phyloP scores from a whole-genome alignment of 2,329 filamentous ascomycete species.

The Epichloe glyceriae region DNA sequence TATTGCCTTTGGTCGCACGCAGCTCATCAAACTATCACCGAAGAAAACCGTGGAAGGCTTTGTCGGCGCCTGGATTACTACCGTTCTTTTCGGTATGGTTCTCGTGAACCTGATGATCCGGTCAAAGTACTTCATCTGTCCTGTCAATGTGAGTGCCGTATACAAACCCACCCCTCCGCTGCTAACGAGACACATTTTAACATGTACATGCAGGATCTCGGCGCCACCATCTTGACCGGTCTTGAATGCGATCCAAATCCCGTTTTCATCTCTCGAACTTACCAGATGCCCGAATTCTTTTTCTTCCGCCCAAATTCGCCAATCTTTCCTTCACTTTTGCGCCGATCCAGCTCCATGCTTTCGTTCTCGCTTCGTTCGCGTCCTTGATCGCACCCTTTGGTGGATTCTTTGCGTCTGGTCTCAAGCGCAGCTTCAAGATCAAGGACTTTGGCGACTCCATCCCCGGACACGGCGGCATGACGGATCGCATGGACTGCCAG shows the following conservation, averaged over 20 bases:
- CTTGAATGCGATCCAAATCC: slow-evolving; percentile 85
- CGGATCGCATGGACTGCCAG: slow-evolving; percentile 98
- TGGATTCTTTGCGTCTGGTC: slow-evolving; percentile 92
- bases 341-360: slow-evolving; percentile 87
- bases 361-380: slow-evolving; percentile 83
- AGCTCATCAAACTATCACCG: slow-evolving; percentile 92
- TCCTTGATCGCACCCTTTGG: slow-evolving; percentile 95
- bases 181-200: neutral
- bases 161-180: neutral
- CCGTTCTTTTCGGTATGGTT: slow-evolving; percentile 68
- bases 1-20: slow-evolving; percentile 90
- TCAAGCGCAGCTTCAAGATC: slow-evolving; percentile 99
- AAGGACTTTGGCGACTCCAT: slow-evolving; percentile 99
- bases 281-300: slow-evolving; percentile 62
- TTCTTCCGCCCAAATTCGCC: slow-evolving; percentile 42
- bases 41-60: slow-evolving; percentile 99
- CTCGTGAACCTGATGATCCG: slow-evolving; percentile 76
- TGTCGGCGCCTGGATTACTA: slow-evolving; percentile 91
- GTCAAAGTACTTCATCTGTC: slow-evolving; percentile 97
- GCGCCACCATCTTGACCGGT: slow-evolving; percentile 83
- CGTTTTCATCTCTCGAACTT: slow-evolving; percentile 69
- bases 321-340: slow-evolving; percentile 58
- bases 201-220: slow-evolving; percentile 49
- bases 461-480: slow-evolving; percentile 94
- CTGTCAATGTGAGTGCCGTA: slow-evolving; percentile 56